These are phyloP conservation scores for Zygosaccharomyces sapae DNA, from an alignment of 1,139 yeast genomes.

Conservation along the genomic window DNA sequence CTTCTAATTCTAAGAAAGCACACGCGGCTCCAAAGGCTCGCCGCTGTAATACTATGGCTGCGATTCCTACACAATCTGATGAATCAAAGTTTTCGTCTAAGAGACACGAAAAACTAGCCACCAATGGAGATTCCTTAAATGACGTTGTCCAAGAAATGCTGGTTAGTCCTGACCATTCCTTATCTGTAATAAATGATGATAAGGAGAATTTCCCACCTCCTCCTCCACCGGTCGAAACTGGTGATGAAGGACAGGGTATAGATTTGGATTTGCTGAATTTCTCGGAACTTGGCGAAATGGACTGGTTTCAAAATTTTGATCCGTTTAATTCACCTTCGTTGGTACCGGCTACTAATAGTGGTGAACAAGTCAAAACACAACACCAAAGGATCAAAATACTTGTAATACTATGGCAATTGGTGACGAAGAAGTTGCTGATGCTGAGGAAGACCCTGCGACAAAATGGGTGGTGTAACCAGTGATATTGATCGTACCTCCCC, in stretches of 20 bases:
- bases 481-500: constrained; percentile 35
- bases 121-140: constrained; percentile 1
- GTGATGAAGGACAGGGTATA: constrained; percentile 4
- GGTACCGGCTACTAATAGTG: constrained; percentile 4
- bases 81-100: neutral
- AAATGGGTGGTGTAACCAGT: constrained; percentile 13
- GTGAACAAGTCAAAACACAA: constrained; percentile 19
- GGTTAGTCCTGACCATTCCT: constrained; percentile 32
- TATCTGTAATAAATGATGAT: constrained; percentile 12
- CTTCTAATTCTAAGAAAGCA: constrained; percentile 6
- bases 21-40: constrained; percentile 13
- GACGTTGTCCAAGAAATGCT: constrained; percentile 44
- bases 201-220: constrained; percentile 24
- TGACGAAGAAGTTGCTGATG: constrained; percentile 13
- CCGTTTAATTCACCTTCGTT: constrained; percentile 19
- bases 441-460: constrained; percentile 9
- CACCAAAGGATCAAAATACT: constrained; percentile 45
- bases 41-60: constrained; percentile 19
- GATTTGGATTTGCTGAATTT: constrained; percentile 23
- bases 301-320: constrained; percentile 27
- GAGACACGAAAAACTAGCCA: neutral
- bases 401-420: constrained; percentile 38
- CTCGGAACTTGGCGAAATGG: constrained; percentile 21
- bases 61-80: constrained; percentile 11
- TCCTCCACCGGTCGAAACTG: constrained; percentile 4